Evolutionary conservation across 108 stramenopile genomes (phyloP).

Genomic region (Cyclostephanos invisitatus): DNA sequence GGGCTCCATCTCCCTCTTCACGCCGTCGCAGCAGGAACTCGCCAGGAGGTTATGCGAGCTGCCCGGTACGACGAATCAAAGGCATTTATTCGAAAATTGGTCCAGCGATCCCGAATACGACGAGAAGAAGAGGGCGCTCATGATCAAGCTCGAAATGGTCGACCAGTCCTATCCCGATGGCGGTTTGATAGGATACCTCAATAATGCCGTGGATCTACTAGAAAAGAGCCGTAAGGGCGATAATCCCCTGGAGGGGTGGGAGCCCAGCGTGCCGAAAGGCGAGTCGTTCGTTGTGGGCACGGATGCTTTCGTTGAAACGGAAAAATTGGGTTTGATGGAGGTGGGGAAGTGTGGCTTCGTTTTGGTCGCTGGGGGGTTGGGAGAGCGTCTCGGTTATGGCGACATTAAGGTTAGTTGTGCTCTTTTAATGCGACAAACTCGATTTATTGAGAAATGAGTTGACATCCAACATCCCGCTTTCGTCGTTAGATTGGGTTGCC

Average conservation of each 20-base stretch:
- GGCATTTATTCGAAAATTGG: constrained; percentile 64
- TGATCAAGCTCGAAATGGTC: constrained; percentile 61
- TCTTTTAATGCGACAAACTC: not conserved
- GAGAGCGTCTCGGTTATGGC: constrained; percentile 96
- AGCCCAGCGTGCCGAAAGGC: constrained; percentile 85
- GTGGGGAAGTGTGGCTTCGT: constrained; percentile 82
- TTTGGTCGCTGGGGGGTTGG: constrained; percentile 95
- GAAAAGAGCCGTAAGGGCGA: constrained; percentile 70
- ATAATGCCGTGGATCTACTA: constrained; percentile 56
- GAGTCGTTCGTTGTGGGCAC: constrained; percentile 70
- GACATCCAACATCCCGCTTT: not conserved
- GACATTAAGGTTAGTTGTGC: constrained; percentile 88
- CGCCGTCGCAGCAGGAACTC: constrained; percentile 44
- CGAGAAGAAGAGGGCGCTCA: constrained; percentile 40
- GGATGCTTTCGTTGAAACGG: constrained; percentile 56
- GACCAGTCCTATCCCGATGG: constrained; percentile 63
- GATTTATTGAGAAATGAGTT: not conserved
- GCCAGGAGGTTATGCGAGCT: constrained; percentile 41
- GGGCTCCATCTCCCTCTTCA: constrained; percentile 32
- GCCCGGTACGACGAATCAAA: constrained; percentile 53
- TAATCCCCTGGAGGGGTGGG: constrained; percentile 96
- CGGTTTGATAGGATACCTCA: constrained; percentile 66
- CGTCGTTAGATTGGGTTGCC: constrained; percentile 88
- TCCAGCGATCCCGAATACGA: constrained; percentile 11
- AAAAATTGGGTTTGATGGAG: constrained; percentile 63